Conservation (phyloP, 352 stramenopile species). For the Thraustochytrium sp. region DNA sequence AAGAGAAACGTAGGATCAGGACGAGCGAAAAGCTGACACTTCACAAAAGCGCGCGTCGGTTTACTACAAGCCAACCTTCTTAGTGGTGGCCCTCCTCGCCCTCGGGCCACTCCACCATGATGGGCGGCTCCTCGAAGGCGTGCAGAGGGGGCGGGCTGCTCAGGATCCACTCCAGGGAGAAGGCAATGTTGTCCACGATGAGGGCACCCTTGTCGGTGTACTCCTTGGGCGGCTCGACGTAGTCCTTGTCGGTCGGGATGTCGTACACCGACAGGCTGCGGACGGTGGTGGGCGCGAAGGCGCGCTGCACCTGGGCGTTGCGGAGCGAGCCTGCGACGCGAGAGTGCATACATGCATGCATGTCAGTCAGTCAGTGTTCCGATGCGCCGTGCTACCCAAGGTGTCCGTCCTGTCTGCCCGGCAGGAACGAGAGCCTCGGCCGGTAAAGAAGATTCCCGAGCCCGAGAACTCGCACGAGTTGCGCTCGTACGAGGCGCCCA, state of each 20-base stretch:
- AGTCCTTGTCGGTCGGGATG: slow-evolving; percentile 32
- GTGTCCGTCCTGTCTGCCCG: no score
- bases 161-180: slow-evolving; percentile 70
- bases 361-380: not conserved
- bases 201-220: slow-evolving; percentile 39
- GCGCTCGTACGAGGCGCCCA: not conserved
- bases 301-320: not conserved
- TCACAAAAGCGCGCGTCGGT: no score
- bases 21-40: no score
- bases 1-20: no score
- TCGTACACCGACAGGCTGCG: not conserved
- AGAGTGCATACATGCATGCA: no score
- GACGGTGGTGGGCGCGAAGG: not conserved
- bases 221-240: slow-evolving; percentile 35
- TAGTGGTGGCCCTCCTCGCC: slow-evolving; percentile 39
- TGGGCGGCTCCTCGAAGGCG: slow-evolving; percentile 73
- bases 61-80: no score
- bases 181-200: slow-evolving; percentile 33
- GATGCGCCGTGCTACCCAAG: not conserved
- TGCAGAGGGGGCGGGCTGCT: slow-evolving; percentile 68
- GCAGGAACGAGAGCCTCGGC: not conserved
- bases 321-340: not conserved
- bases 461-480: not conserved
- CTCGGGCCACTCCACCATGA: slow-evolving; percentile 65
- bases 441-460: not conserved